Percentiles rank a stretch among this genome's conserved stretches.
phyloP scores from a whole-genome alignment of 2,329 filamentous ascomycete species.

The Diaporthe sp. region DNA sequence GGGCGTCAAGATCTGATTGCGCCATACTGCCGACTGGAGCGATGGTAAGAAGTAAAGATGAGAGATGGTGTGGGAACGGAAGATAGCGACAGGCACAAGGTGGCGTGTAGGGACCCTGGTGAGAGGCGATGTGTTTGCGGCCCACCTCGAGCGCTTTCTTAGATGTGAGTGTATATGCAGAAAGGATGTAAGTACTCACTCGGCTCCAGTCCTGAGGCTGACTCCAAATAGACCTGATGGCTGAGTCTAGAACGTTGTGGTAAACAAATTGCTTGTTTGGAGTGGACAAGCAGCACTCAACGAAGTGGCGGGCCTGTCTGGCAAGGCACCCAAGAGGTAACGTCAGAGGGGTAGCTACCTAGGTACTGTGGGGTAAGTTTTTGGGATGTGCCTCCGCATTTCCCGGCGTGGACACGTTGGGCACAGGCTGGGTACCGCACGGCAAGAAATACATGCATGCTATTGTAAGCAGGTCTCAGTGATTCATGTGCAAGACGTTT shows the following conservation, averaged over 20 bases:
- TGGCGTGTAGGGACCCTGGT: constrained; percentile 26
- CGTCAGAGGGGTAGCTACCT: constrained; percentile 19
- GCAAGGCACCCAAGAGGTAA: constrained; percentile 12
- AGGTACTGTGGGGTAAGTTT: constrained; percentile 12
- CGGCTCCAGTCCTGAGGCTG: background rate
- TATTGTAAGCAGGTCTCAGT: constrained; percentile 7
- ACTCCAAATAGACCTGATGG: background rate
- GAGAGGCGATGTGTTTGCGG: background rate
- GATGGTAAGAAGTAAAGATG: background rate
- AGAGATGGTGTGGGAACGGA: background rate
- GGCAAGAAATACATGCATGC: background rate
- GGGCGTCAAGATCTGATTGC: constrained; percentile 67
- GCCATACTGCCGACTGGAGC: constrained; percentile 54
- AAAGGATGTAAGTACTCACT: background rate
- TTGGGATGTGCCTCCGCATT: constrained; percentile 6
- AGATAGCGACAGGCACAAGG: constrained; percentile 27
- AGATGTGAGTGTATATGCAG: background rate
- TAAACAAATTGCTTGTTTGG: background rate
- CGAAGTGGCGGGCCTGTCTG: background rate
- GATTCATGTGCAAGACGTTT: constrained; percentile 17
- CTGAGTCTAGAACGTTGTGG: background rate
- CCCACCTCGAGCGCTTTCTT: background rate
- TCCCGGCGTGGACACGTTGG: background rate
- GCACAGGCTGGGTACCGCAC: background rate
- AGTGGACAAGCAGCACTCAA: background rate